Base-by-base conservation (phyloP, 2,329 filamentous ascomycete species). In the Fusarium fracticaudum region DNA sequence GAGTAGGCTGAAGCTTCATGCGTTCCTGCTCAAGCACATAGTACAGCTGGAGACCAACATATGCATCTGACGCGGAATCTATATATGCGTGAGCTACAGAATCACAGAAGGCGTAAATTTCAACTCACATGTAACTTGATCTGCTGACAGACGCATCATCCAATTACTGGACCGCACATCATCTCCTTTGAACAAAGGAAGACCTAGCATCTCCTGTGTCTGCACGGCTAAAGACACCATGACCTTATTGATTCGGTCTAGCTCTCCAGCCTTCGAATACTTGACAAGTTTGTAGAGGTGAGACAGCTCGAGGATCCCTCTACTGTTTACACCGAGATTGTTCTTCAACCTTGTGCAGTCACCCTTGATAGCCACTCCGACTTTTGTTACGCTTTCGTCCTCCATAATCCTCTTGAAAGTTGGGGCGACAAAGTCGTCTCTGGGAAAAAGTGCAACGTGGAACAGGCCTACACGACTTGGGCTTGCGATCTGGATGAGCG, bases 51-150 rank as follows among this genome's bases (percentile, higher is more conserved):
- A 93, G 83, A 48, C 91, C 90, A 67, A 93, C 94, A 79, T 98
- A 98, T 0, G 94, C 92, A 80, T 97, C 94, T 2, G 93, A 91
- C 18, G 94, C 94, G 15, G 94, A 91, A 81, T 95, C 91, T 93
- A 37, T 4, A 26, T 17, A 35, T 11, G 15, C 9, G 29, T 75
- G 47, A 78, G 66, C 47, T 29, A 37, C 53, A 17, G 6, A 15
- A 17, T 26, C 26, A 31, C 40, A 24, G 51, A n/a, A 14, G 20
- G 20, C 17, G 15, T 8, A 13, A 15, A 38, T 20, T 15, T 24
- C 45, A 31, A 48, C 92, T 85, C 88, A 96, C 87, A 95, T 58
- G 88, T 81, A 24, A 94, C 88, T 79, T 98, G 95, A 15, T 88
- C 81, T 72, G 87, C 84, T 26, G 84, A 86, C 40, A 98, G 83